A percentile compares a stretch with the other conserved stretches of the same genome.
Conservation (phyloP, 805 yeast species). For the Kregervanrija pseudodelftensis region DNA sequence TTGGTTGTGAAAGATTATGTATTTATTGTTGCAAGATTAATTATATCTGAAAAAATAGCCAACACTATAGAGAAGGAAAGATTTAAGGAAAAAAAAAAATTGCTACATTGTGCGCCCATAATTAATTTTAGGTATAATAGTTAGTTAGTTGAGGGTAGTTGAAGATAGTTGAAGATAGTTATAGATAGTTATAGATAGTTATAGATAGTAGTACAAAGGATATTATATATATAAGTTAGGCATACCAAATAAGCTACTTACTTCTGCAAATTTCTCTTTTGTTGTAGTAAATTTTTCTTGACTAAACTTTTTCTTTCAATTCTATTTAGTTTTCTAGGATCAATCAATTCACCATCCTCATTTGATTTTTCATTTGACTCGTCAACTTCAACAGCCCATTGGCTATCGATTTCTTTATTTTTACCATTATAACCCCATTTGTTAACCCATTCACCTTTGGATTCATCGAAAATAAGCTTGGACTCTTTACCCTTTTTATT, state of each 20-base stretch:
- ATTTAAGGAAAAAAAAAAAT: no score
- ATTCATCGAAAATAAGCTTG: slow-evolving; percentile 86
- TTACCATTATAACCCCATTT: slow-evolving; percentile 97
- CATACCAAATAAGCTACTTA: neutral
- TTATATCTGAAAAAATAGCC: no score
- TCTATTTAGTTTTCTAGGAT: slow-evolving; percentile 79
- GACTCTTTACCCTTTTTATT: slow-evolving; percentile 84
- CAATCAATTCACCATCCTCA: slow-evolving; percentile 48
- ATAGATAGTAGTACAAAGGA: neutral
- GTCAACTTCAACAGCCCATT: slow-evolving; percentile 94
- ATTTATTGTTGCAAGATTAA: no score
- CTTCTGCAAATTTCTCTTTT: slow-evolving; percentile 52
- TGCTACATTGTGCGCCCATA: no score
- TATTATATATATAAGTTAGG: slow-evolving; percentile 1
- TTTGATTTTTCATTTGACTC: slow-evolving; percentile 43
- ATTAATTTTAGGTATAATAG: no score
- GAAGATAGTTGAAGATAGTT: no score
- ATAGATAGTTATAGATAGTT: no score
- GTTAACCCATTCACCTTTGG: slow-evolving; percentile 88
- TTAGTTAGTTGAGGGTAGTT: no score
- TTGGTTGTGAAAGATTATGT: no score
- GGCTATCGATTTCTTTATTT: slow-evolving; percentile 79
- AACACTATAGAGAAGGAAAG: no score
- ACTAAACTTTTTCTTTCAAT: slow-evolving; percentile 77
- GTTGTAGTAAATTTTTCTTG: slow-evolving; percentile 79